phyloP scores from a whole-genome alignment of 257 asterid genomes.

The Gentiana dahurica region DNA sequence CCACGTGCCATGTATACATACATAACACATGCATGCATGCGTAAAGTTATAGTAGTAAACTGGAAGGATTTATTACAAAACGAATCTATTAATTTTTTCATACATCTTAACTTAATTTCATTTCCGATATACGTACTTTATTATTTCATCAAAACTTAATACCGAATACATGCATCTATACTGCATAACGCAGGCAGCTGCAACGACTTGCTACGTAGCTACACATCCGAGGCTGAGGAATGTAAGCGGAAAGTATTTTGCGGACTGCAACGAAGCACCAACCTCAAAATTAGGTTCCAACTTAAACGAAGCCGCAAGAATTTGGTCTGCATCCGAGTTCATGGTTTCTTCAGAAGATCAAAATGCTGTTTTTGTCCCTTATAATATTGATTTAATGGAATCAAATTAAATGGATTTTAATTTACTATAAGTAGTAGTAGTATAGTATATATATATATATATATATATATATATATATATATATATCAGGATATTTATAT shows the following conservation, averaged over 20 bases:
- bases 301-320: slow-evolving; percentile 45
- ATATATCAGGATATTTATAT: background rate
- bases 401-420: too few species aligned
- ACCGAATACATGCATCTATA: background rate
- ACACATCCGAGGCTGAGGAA: slow-evolving; percentile 50
- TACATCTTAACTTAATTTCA: too few species aligned
- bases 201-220: slow-evolving; percentile 86
- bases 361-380: slow-evolving; percentile 13
- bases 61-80: too few species aligned
- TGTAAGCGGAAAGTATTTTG: slow-evolving; percentile 66
- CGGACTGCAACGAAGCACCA: slow-evolving; percentile 80
- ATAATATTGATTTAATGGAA: background rate
- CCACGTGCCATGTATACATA: background rate
- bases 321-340: slow-evolving; percentile 66
- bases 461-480: background rate
- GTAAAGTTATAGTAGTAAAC: background rate
- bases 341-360: slow-evolving; percentile 35
- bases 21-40: too few species aligned
- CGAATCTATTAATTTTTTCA: too few species aligned
- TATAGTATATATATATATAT: background rate
- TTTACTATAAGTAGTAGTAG: background rate
- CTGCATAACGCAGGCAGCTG: slow-evolving; percentile 61
- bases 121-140: too few species aligned
- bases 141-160: too few species aligned
- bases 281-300: slow-evolving; percentile 64